phyloP scores from a whole-genome alignment of 805 yeast genomes.

The Myxozyma melibiosi region DNA sequence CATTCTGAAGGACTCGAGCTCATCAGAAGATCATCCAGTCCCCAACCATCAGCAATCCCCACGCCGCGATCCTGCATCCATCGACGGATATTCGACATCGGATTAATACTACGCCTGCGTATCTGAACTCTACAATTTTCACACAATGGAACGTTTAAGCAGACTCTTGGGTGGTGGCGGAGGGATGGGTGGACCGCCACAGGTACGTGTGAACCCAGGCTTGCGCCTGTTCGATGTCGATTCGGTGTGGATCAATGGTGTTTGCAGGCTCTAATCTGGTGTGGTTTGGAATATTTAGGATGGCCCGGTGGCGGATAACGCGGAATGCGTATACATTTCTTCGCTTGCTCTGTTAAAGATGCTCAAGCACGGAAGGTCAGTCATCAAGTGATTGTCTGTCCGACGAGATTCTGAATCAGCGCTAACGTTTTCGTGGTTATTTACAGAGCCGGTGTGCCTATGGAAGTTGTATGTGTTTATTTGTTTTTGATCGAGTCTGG shows the following conservation, averaged over 20 bases:
- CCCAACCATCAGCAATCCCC: too few species aligned
- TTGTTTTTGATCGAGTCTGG: background rate
- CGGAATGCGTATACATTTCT: slow-evolving; percentile 95
- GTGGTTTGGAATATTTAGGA: slow-evolving; percentile 19
- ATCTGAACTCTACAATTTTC: background rate
- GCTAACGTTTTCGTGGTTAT: too few species aligned
- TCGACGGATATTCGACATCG: background rate
- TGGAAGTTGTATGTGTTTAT: slow-evolving; percentile 54
- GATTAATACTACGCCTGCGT: background rate
- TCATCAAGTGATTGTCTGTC: background rate
- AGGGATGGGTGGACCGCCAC: slow-evolving; percentile 15
- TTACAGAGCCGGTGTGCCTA: slow-evolving; percentile 57
- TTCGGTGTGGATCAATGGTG: too few species aligned
- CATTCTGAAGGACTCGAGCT: background rate
- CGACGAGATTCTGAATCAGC: background rate
- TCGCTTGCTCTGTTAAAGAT: slow-evolving; percentile 92
- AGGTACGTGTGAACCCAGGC: too few species aligned
- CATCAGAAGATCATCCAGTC: background rate
- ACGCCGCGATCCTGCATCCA: too few species aligned
- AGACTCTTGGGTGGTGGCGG: slow-evolving; percentile 30
- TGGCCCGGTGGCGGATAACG: slow-evolving; percentile 59
- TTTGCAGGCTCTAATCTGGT: too few species aligned
- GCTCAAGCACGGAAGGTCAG: slow-evolving; percentile 87
- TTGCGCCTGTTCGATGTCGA: too few species aligned
- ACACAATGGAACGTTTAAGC: slow-evolving; percentile 29